Base-by-base conservation (phyloP, 441 rosid species). In the Arabidopsis lyrata region DNA sequence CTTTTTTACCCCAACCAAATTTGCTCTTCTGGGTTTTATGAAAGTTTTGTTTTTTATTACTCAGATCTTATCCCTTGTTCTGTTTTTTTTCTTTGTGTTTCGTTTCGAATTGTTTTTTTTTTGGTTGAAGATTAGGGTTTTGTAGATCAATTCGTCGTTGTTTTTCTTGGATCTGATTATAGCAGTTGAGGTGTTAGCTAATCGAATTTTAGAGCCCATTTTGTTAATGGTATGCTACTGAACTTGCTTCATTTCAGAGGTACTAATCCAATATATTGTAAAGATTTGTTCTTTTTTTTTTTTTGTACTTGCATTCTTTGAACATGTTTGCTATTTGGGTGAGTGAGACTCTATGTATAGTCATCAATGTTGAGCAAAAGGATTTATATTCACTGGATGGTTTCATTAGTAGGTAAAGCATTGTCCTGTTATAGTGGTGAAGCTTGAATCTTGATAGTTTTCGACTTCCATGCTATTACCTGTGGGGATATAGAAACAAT, bases 391-490 rank as follows among this genome's bases (percentile, higher is more conserved):
- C 52, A 0, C 13, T 59, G 45, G 22, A 50, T 67, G 10, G 81
- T 48, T 69, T 73, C 16, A 47, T 73, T 61, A 59, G 55, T 53
- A 74, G 78, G 79, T 59, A 11, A 52, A 55, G 50, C 52, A 66
- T 58, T 62, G 66, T 59, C 49, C 24, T 74, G 70, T 61, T 54
- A 24, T 24, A 22, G 27, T 2, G 27, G 27, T 24, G 4, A 24
- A 24, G 27, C 27, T 24, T 24, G 27, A 24, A 24, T 24, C 66
- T 80, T 81, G 81, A 78, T 58, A 41, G 32, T 52, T 66, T 77
- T 69, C 41, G 56, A 80, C 73, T 78, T 83, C 85, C 80, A 84
- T 84, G 90, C 92, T 72, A 74, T 77, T 63, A 74, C 77, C 70
- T 81, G 53, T 60, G 78, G 68, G 77, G 8, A 69, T 79, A 72